Evolutionary conservation across 106 monocot species (phyloP).

Genomic region (Dioscorea zingiberensis): DNA sequence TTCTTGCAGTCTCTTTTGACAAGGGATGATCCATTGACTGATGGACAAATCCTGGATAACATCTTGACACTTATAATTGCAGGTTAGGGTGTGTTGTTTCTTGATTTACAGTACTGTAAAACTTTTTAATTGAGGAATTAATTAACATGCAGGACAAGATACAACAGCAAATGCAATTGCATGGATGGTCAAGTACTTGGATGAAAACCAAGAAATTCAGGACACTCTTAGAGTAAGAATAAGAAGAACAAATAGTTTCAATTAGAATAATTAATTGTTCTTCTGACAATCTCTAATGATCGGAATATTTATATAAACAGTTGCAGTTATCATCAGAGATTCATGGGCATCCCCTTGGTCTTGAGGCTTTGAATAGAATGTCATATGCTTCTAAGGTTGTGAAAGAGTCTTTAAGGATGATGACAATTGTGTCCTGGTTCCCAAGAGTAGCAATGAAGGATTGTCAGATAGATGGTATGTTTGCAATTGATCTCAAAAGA

Average conservation of each 20-base stretch:
- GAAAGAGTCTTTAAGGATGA: slow-evolving; percentile 77
- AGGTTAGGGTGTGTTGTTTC: slow-evolving; percentile 22
- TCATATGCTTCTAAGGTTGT: slow-evolving; percentile 66
- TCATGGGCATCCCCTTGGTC: slow-evolving; percentile 11
- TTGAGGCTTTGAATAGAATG: slow-evolving; percentile 53
- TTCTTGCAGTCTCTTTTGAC: slow-evolving; percentile 44
- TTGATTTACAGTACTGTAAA: background rate
- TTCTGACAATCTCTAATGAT: background rate
- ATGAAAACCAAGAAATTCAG: slow-evolving; percentile 62
- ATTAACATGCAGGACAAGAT: slow-evolving; percentile 50
- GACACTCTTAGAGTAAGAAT: slow-evolving; percentile 46
- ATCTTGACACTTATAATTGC: slow-evolving; percentile 81
- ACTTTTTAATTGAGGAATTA: background rate
- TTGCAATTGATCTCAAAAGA: background rate
- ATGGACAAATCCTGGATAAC: slow-evolving; percentile 62
- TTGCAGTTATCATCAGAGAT: slow-evolving; percentile 12
- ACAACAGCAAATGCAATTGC: slow-evolving; percentile 76
- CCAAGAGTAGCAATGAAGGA: slow-evolving; percentile 69
- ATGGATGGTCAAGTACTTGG: slow-evolving; percentile 88
- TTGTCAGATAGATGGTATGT: slow-evolving; percentile 61
- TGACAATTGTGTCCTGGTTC: slow-evolving; percentile 84
- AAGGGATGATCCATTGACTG: slow-evolving; percentile 27
- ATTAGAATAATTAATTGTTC: background rate
- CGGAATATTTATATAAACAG: slow-evolving; percentile 2
- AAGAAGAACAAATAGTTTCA: background rate